Evolutionary conservation across 179 eudicot genomes (phyloP), one percentile per base, ranked within the genome.

Genomic region (Spergularia azorica): DNA sequence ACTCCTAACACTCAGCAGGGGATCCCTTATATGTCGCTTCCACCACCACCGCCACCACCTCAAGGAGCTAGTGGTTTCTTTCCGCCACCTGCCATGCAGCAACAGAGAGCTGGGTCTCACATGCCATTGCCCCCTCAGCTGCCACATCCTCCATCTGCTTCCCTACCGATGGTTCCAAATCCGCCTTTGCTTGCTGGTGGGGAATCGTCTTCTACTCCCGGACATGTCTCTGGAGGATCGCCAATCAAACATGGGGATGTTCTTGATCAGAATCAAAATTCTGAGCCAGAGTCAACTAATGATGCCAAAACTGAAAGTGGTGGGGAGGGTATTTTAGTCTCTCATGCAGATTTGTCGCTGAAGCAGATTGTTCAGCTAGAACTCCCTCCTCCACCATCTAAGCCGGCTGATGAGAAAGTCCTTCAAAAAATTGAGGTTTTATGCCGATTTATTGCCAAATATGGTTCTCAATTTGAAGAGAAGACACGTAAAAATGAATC

Each of bases 401-500:
- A 84, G 82, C 90, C 90, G n/a, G 69, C 65, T 11, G 89, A 85
- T 67, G 90, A 87, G 79, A 83, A 68, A 63, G 46, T 81, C 69
- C 79, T 86, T 77, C 79, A 83, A 38, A 88, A 85, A 67, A 88
- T 87, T 61, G 91, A 88, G 71, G 83, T 83, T 64, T 57, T 86
- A 41, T 88, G 92, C 76, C 85, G 82, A 59, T 87, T 72, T 66
- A 83, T 88, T 77, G 90, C 90, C 63, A 89, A 84, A 65, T 88
- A 86, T 83, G 95, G 90, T 72, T 83, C 79, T 64, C 81, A 77
- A 69, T 90, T 88, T 73, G 93, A 86, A 83, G 80, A 81, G 54
- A 87, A 83, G 82, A 79, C 85, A 71, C 69, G 87, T 74, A 80
- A 86, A 64, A 90, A 86, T 26, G 90, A 90, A 84, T 71, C 71